These are phyloP conservation scores for Talaromyces pinophilus DNA, from an alignment of 2,329 filamentous ascomycete genomes.

Conservation along the genomic window DNA sequence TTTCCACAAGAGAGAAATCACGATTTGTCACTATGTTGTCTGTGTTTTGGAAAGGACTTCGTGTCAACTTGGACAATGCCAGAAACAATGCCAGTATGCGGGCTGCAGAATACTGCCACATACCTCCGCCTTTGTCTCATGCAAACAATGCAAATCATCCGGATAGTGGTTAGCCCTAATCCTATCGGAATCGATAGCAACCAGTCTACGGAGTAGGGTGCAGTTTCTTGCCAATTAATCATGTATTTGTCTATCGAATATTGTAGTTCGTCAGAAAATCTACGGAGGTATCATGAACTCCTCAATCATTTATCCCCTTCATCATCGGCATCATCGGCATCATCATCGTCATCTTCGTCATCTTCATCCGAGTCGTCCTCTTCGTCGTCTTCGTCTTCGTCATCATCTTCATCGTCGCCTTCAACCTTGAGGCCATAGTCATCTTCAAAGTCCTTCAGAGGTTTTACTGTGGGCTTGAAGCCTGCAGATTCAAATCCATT, in stretches of 20 bases:
- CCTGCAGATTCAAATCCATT: slow-evolving; percentile 72
- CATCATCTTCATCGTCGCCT: slow-evolving; percentile 61
- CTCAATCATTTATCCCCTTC: slow-evolving; percentile 26
- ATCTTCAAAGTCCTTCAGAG: slow-evolving; percentile 79
- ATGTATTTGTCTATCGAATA: neutral
- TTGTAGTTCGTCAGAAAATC: neutral
- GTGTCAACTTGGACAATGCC: slow-evolving; percentile 10
- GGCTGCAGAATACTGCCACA: slow-evolving; percentile 2
- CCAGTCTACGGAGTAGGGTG: neutral
- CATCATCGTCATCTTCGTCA: slow-evolving; percentile 43
- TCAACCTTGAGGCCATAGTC: slow-evolving; percentile 77
- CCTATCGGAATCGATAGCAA: neutral
- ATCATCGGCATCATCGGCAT: slow-evolving; percentile 25
- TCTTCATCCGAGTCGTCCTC: slow-evolving; percentile 49
- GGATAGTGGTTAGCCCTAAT: neutral
- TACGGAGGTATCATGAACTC: neutral
- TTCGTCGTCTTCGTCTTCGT: slow-evolving; percentile 53
- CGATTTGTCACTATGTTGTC: neutral
- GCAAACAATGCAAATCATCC: slow-evolving; percentile 6
- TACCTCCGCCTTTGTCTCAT: slow-evolving; percentile 9
- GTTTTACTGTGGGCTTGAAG: slow-evolving; percentile 74
- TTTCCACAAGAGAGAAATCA: slow-evolving; percentile 8
- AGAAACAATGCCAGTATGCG: slow-evolving; percentile 1
- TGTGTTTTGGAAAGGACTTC: slow-evolving; percentile 8
- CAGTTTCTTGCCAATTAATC: neutral